Evolutionary conservation across 441 rosid genomes (phyloP), one percentile per base, ranked within the genome.

Genomic region (Adansonia madagascariensis): DNA sequence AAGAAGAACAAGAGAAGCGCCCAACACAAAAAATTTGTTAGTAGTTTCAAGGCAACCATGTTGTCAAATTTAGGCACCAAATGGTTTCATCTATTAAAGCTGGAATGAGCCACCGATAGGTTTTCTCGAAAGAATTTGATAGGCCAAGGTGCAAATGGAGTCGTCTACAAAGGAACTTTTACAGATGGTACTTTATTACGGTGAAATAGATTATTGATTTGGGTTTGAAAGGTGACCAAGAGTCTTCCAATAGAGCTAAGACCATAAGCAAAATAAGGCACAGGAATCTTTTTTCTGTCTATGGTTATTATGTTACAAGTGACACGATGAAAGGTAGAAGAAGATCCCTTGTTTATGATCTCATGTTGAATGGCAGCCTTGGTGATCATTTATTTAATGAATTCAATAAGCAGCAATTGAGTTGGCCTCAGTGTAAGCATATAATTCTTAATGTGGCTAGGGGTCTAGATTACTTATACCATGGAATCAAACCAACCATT

Each of bases 211-310:
- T 87, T 72, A 74, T 80, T 0, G 88, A 87, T 65, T 41, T 76
- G 62, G 87, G 88, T 60, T 82, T 87, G 1, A 82, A 84, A 72
- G 86, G 89, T 1, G 94, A 90, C n/a, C 86, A 79, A 41, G 92
- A 87, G 8, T 87, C 88, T 73, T 66, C 77, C 31, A 87, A 87
- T 14, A 92, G 88, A 79, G 94, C 88, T 20, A 89, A 90, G 76
- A 87, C 88, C 69, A 87, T 90, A 50, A 87, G 91, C 86, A 90
- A 85, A 61, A 84, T 90, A 11, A 81, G 89, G 79, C 92, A 90
- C 78, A 72, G 89, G 65, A 87, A 86, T 73, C 91, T 88, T 12
- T 86, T 88, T 1, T 83, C 92, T 15, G 92, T 90, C 7, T 70
- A 89, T 41, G 94, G 94, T 4, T 90, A 92, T 46, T 90, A 92